Base-by-base conservation (phyloP, 768 basidiomycete species). In the Mrakia hoshinonis region DNA sequence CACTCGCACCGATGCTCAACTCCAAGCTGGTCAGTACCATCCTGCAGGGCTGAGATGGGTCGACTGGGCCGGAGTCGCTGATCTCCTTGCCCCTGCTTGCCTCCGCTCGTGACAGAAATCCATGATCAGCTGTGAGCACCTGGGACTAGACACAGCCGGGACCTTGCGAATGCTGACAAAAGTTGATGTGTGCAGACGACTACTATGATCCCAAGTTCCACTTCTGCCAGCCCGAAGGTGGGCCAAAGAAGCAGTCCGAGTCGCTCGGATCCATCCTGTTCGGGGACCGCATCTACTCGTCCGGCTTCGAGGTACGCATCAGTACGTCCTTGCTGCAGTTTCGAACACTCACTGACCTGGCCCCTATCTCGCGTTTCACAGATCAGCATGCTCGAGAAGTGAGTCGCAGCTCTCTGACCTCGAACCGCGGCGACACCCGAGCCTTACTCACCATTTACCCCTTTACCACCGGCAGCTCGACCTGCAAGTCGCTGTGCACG, bases 181-280 rank as follows among this genome's bases (percentile, higher is more conserved):
- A 54, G 48, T 6, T 36, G 73, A 72, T 76, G 26, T 63, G 74
- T 58, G 69, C 78, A 90, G 91, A 95, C 79, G 95, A 98, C 79
- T 97, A 95, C 80, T 98, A 97, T 80, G 85, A 93, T 76, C 85
- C 88, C 2, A 83, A 83, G 67, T 89, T 97, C 74, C 87, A 86
- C 73, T 96, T 97, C 79, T 98, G 95, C 77, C 77, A 85, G 70
- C 95, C 95, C 31, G 80, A 83, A 51, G 87, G 82, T 24, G 93
- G 91, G 49, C 78, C 80, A 0, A 74, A 77, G 68, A 77, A 77
- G 71, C 77, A 80, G 73, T 89, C 91, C 3, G 93, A 94, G 79
- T 89, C 87, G 1, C 81, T 97, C 34, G 95, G 95, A 7, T 91
- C 91, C 22, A 93, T 97, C 76, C 82, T 98, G n/a, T 96, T 96